Evolutionary conservation across 2,329 filamentous ascomycete species (phyloP), one percentile per base, ranked within the genome.

Genomic region (Fragosphaeria purpurea): DNA sequence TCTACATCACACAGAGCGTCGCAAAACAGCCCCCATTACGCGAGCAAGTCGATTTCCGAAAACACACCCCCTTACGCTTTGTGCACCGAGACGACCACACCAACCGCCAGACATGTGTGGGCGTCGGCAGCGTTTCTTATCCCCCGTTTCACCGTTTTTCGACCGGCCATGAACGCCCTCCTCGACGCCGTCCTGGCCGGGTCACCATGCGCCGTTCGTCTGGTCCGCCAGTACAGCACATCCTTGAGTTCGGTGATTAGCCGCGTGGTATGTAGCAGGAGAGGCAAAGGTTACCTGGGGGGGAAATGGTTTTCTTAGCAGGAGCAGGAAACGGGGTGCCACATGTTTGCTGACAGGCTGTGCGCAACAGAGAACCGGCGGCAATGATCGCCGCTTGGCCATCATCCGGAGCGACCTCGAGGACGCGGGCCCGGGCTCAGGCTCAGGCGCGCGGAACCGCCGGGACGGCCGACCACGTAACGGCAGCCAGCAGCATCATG

Each of bases 111-210:
- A 22, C 22, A 22, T 22, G 22, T 22, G 22, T 22, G 22, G 22
- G 22, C 22, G 22, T 22, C 22, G 22, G 22, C 22, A 22, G 22
- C 22, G 35, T 37, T 37, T 37, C 35, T 37, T 37, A 37, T 37
- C 4, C 11, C 35, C 11, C 35, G 35, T 37, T 13, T n/a, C 12
- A 13, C 11, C n/a, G 34, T 35, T 12, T 30, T 33, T 42, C 12
- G 46, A 22, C 22, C 22, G 22, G 22, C 44, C 44, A 55, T 55
- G 53, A 55, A 50, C 22, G 41, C 46, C n/a, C 48, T 53, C 6
- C 46, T 55, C 35, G 46, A 42, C 13, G 45, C 48, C 11, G 47
- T 50, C 13, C 39, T 46, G 34, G 50, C 35, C 3, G 35, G 30
- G 41, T 32, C 48, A 39, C 42, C 48, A 33, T 48, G 52, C 31